phyloP scores from a whole-genome alignment of 2,329 filamentous ascomycete genomes.

The Paracorniculantispora psalliotae region DNA sequence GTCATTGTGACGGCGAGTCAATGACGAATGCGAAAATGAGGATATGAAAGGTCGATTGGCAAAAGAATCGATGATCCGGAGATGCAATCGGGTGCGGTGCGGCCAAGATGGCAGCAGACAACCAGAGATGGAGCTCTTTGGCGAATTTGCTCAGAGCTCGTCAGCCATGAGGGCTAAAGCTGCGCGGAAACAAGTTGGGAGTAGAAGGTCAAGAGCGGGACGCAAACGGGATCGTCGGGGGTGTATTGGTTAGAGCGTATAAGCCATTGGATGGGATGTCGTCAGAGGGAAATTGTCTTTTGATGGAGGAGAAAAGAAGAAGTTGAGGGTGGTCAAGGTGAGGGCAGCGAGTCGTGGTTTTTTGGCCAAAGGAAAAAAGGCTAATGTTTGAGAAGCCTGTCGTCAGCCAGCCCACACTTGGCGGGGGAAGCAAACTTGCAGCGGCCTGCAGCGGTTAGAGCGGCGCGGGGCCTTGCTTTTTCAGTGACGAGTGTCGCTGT shows the following conservation, averaged over 20 bases:
- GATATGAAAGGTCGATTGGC: too few species aligned
- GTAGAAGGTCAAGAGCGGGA: not conserved
- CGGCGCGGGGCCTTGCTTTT: too few species aligned
- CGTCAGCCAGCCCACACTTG: not conserved
- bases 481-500: too few species aligned
- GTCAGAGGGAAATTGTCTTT: not conserved
- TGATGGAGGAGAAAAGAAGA: not conserved
- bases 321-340: too few species aligned
- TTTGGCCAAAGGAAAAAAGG: not conserved
- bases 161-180: constrained; percentile 7
- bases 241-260: not conserved
- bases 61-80: too few species aligned
- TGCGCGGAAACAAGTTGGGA: not conserved
- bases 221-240: not conserved
- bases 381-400: not conserved
- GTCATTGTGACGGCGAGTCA: constrained; percentile 28
- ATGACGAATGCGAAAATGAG: not conserved
- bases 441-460: too few species aligned
- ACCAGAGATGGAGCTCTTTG: not conserved
- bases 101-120: not conserved
- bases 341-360: too few species aligned
- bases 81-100: not conserved
- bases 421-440: too few species aligned
- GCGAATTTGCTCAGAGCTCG: not conserved
- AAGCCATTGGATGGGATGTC: not conserved